Base-by-base conservation (phyloP, 352 stramenopile genomes). In the Phytophthora megakarya region DNA sequence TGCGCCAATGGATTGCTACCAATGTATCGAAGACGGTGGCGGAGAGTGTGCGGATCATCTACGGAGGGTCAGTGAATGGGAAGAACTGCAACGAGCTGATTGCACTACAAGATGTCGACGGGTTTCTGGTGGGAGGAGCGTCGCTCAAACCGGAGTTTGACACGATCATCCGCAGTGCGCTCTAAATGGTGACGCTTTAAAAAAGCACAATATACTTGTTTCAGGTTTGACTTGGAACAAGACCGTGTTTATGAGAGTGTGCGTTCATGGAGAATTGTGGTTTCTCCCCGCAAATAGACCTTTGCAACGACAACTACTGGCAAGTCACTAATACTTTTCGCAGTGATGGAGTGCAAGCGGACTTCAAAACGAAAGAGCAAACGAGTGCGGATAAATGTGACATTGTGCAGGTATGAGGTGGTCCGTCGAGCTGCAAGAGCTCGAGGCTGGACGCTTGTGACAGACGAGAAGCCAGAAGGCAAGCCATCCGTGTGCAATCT, bases 91-190 rank as follows among this genome's bases (percentile, higher is more conserved):
- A 72, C 26, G 83, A 95, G 48, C 86, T 98, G 58, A 96, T 97
- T 47, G 76, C 75, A 25, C 80, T 96, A 28, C 69, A 86, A 19
- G 85, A 92, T 57, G 81, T 92, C 44, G 95, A 98, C 59, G 95
- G 95, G 22, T 98, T 98, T 82, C 82, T 98, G 21, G 94, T 98
- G 33, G 95, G 95, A 47, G 93, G 95, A 50, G 95, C 95, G 7
- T 97, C 92, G 35, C 85, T 98, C 66, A 98, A 97, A 62, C 84
- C 88, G 22, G 90, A 98, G 52, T 98, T 98, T 56, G 72, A 81
- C 48, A 79, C 90, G 28, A 98, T 98, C 62, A 89, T 92, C 56
- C 58, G 75, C 30, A 88, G 80, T 42, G 77, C 80, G 16, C 64
- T 86, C 11, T 64, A 52, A 18, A 11, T 49, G 19, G 38, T 37